Base-by-base conservation (phyloP, 441 rosid species). In the Syzygium syzygioides region DNA sequence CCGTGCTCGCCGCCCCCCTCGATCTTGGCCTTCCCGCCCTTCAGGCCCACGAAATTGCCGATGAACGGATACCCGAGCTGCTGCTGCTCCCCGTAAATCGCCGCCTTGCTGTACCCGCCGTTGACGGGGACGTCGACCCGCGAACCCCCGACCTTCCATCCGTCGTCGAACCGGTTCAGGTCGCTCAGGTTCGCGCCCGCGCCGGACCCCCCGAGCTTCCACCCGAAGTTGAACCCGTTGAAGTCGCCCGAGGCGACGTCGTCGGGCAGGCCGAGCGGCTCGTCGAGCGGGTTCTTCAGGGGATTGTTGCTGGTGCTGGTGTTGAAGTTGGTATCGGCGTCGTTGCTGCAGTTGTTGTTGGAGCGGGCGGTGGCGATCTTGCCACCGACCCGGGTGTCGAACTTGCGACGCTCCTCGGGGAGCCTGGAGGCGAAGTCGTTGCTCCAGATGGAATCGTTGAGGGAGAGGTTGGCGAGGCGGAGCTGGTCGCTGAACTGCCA, bases 401-500 rank as follows among this genome's bases (percentile, higher is more conserved):
- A 95, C 88, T 96, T 97, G 90, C 91, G 83, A 53, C 88, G 57
- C 18, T 62, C 83, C 41, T 79, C 88, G 55, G 90, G 62, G 28
- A 85, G 48, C 84, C 80, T 89, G 83, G 88, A 52, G 59, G 55
- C 92, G 28, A 91, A 90, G 86, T 89, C 90, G 60, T 90, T 92
- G 95, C 97, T 94, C 99, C 99, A 97, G 55, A 97, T 97, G 10
- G 99, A 96, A 79, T 96, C 99, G 86, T 93, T 95, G 56, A 96
- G 94, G 4, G 99, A 95, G 25, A 96, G 93, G 90, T 94, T 96
- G n/a, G 97, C 95, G 23, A 93, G 85, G 91, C 99, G 93, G 53
- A 97, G 91, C 88, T 96, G 98, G 87, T 97, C 99, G 88, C 99
- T 96, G 94, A 97, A 97, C 79, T 96, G 98, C 92, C 94, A 96